Base-by-base conservation (phyloP, 2,329 filamentous ascomycete species). In the Aspergillus pseudoglaucus region DNA sequence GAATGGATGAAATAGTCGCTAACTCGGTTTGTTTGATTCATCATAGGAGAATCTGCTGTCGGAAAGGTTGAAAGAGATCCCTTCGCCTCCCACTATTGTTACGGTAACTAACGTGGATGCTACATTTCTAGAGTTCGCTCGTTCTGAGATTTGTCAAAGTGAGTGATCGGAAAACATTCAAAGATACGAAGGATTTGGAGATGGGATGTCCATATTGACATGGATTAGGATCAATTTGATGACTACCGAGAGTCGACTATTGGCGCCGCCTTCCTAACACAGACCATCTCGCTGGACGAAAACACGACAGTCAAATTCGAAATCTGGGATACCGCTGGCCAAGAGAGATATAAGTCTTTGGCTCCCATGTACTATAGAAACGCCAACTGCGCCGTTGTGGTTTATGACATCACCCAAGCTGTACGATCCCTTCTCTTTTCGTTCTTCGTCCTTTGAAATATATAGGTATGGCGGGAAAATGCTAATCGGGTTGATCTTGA, bases 281-380 rank as follows among this genome's bases (percentile, higher is more conserved):
- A 98, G 75, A 98, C 93, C 59, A 96, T 98, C 70, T 91, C 91
- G 49, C 86, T 98, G 72, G 91, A 97, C 70, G 93, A 97, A 68
- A 93, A 84, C 73, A 97, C 93, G 51, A 98, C 93, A 48, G 91
- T 98, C 73, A 98, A 98, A 78, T 98, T 98, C 66, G 93, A 98
- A 75, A 98, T 98, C 68, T 98, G 93, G 90, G 90, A 96, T 73
- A 98, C 93, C 8, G 93, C 93, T 54, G 93, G 93, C 55, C 93
- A 98, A 75, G 93, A 98, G 75, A 84, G 94, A 66, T 98, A 97
- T 81, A 97, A 97, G 79, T 97, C 93, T 10, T 79, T 98, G 58
- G 93, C 93, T 30, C 93, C 93, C 62, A 98, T 98, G 93, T 98
- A 98, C 79, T 98, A 98, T 76, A 80, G 94, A 62, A 98, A 98